These are phyloP conservation scores for Dendrobium catenatum DNA, from an alignment of 106 monocot genomes.

Conservation along the genomic window DNA sequence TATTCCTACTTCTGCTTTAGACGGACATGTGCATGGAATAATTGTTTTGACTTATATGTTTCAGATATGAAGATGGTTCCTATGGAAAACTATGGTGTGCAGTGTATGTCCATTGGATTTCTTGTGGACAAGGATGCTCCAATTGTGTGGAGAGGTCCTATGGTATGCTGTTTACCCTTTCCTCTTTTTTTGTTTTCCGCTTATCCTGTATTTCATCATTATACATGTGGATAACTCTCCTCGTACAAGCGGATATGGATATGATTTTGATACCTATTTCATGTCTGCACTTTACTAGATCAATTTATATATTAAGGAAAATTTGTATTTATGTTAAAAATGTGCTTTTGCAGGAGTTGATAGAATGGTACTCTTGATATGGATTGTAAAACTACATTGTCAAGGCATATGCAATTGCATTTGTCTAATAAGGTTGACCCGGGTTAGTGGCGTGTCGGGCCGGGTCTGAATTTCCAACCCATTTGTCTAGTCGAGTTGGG, in stretches of 20 bases:
- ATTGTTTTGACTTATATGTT: not conserved
- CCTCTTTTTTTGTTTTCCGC: not conserved
- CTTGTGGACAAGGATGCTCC: slow-evolving; percentile 96
- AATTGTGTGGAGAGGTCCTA: slow-evolving; percentile 98
- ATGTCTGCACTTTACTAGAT: too few species aligned
- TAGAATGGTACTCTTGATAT: not conserved
- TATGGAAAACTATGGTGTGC: slow-evolving; percentile 82
- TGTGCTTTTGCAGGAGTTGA: not conserved
- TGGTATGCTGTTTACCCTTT: slow-evolving; percentile 47
- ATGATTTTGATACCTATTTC: too few species aligned
- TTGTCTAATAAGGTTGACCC: too few species aligned
- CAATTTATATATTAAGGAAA: not conserved
- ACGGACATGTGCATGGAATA: not conserved
- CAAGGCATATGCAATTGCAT: too few species aligned
- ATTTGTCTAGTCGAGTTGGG: too few species aligned
- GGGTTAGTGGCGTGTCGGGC: too few species aligned
- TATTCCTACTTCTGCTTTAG: not conserved
- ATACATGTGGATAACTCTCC: not conserved
- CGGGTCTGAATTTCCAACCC: too few species aligned
- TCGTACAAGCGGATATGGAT: too few species aligned
- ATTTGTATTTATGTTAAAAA: not conserved
- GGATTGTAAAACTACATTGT: not conserved
- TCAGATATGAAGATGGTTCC: slow-evolving; percentile 96
- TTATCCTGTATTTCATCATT: not conserved
- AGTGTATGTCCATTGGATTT: slow-evolving; percentile 99